A percentile compares a stretch with the other conserved stretches of the same genome.
These are phyloP conservation scores for Aureococcus anophagefferens DNA, from an alignment of 108 stramenopile species.

Conservation along the genomic window DNA sequence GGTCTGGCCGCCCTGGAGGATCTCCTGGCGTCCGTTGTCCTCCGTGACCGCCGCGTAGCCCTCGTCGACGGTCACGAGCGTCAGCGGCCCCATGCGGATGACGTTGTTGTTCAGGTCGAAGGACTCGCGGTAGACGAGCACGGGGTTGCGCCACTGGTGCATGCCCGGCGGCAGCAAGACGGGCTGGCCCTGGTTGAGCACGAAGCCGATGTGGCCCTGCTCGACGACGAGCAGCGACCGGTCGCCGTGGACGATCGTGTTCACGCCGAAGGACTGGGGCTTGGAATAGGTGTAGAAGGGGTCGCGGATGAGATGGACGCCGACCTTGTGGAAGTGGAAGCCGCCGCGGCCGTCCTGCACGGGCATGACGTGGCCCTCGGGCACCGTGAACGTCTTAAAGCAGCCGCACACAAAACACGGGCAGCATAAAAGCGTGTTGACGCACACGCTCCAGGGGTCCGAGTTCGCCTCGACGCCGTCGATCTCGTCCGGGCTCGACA, in stretches of 20 bases:
- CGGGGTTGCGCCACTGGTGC: constrained; percentile 10
- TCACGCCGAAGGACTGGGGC: neutral
- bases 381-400: neutral
- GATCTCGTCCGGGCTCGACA: neutral
- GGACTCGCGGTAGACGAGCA: neutral
- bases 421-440: no score
- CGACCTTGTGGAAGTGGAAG: neutral
- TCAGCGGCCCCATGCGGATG: constrained; percentile 12
- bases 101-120: constrained; percentile 16
- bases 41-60: constrained; percentile 16
- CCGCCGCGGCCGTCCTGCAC: neutral
- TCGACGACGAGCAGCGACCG: constrained; percentile 5
- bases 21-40: constrained; percentile 21
- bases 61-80: constrained; percentile 20
- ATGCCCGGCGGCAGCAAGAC: constrained; percentile 20
- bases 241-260: constrained; percentile 19
- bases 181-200: constrained; percentile 8
- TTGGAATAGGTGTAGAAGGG: neutral
- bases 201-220: constrained; percentile 15
- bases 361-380: neutral
- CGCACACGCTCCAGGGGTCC: no score
- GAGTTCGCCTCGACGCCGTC: no score
- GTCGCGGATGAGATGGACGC: neutral
- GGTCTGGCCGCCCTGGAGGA: constrained; percentile 15
- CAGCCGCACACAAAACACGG: no score